Percentiles rank a stretch among this genome's conserved stretches.
Conservation (phyloP, 306 rosid genomes). For the Quercus gilva region DNA sequence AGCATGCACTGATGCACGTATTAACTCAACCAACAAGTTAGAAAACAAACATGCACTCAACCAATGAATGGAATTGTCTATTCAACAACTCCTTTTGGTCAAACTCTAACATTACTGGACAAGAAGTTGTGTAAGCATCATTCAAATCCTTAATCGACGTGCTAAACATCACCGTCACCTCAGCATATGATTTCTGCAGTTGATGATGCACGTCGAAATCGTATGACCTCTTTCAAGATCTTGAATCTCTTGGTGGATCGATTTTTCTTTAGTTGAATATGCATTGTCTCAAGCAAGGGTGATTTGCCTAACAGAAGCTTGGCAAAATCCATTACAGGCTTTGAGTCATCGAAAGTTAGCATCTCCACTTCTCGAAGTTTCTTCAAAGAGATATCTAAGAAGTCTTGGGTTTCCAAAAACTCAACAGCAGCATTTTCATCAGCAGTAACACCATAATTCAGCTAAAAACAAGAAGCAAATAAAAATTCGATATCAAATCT, state of each 20-base stretch:
- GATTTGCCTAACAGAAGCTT: neutral
- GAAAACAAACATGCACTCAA: too few relatives aligned
- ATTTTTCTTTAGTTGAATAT: neutral
- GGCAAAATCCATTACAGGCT: neutral
- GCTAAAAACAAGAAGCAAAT: too few relatives aligned
- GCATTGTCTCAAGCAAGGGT: neutral
- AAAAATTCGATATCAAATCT: too few relatives aligned
- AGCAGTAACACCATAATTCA: neutral
- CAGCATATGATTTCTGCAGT: neutral
- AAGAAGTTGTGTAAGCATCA: too few relatives aligned
- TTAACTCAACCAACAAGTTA: too few relatives aligned
- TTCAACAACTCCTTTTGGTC: too few relatives aligned
- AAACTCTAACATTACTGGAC: too few relatives aligned
- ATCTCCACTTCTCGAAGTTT: neutral
- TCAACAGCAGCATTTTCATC: neutral
- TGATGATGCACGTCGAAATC: slow-evolving; percentile 1
- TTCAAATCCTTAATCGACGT: too few relatives aligned
- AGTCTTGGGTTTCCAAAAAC: neutral
- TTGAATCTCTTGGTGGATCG: too few relatives aligned
- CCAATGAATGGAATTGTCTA: too few relatives aligned
- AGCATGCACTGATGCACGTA: too few relatives aligned
- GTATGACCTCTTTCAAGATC: neutral
- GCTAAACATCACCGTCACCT: neutral
- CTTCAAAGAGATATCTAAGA: neutral
- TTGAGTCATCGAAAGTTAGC: too few relatives aligned